Evolutionary conservation across 2,329 filamentous ascomycete species (phyloP), one percentile per base, ranked within the genome.

Genomic region (Emericellopsis cladophorae): DNA sequence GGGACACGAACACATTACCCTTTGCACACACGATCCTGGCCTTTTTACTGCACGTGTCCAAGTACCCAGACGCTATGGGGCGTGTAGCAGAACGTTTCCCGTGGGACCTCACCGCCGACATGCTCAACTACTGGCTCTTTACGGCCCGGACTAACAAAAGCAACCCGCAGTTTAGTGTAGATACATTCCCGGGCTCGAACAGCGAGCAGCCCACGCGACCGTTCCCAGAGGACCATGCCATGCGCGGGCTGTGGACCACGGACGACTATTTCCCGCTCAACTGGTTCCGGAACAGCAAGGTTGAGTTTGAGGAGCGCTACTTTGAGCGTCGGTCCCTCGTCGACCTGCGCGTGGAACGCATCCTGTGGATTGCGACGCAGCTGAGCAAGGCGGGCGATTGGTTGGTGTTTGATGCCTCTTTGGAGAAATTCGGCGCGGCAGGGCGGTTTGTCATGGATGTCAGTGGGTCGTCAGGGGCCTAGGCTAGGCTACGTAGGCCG

Each of bases 231-330:
- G 83, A 88, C 45, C 84, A 76, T 47, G 67, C 73, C 0, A 68
- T 85, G 42, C 67, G 79, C 1, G 82, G 82, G 0, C 60, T 84
- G 2, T 54, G 77, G 2, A 84, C 76, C 63, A 63, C 69, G 0
- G 66, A 76, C 2, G 62, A 65, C 10, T 80, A 80, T 42, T 79
- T 74, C 40, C 77, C 79, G 0, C 42, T 56, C 0, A 59, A 65
- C 1, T 84, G 74, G 73, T 84, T 84, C 50, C 48, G 54, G 0
- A 65, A 67, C 8, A 67, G 70, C 2, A 69, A 70, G 43, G 66
- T 78, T 5, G 79, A 84, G 22, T 79, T 84, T n/a, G 76, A 81
- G 10, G 79, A 84, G 45, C 72, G 78, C 34, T 70, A 70, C 14
- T 71, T 84, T 36, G 80, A 84, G 49, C 57, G 73, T 0, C 59